These are phyloP conservation scores for Pelargonium australe DNA, from an alignment of 441 rosid genomes.

Conservation along the genomic window DNA sequence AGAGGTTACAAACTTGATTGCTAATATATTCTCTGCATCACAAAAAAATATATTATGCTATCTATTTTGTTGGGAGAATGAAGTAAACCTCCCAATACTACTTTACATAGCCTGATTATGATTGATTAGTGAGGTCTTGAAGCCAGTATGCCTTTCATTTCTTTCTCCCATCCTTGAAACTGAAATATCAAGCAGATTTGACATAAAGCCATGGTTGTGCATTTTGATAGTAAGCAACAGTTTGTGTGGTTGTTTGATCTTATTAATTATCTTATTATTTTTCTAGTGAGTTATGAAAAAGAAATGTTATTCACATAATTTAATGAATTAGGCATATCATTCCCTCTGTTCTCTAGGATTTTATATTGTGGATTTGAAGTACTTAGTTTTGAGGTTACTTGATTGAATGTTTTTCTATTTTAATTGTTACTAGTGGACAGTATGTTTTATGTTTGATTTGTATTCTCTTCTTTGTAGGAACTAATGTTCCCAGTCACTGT, in stretches of 20 bases:
- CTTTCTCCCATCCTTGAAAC: constrained; percentile 2
- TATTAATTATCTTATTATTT: background rate
- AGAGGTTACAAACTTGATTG: constrained; percentile 6
- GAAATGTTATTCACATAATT: background rate
- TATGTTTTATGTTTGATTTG: background rate
- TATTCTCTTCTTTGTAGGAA: constrained; percentile 42
- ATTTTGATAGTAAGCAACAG: background rate
- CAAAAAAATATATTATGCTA: constrained; percentile 9
- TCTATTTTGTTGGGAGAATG: background rate
- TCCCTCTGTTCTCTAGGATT: background rate
- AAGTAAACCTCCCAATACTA: background rate
- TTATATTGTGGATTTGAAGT: background rate
- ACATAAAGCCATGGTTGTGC: background rate
- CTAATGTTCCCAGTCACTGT: constrained; percentile 54
- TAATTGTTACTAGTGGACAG: background rate
- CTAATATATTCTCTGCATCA: constrained; percentile 6
- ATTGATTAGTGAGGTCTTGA: constrained; percentile 13
- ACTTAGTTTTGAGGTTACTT: background rate
- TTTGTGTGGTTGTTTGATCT: background rate
- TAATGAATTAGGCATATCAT: background rate
- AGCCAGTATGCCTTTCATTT: constrained; percentile 1
- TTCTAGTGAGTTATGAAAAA: background rate
- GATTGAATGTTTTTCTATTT: background rate
- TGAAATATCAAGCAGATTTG: background rate
- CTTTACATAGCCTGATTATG: constrained; percentile 4